These are phyloP conservation scores for Trichoderma brevicompactum DNA, from an alignment of 2,329 filamentous ascomycete genomes.

Conservation along the genomic window DNA sequence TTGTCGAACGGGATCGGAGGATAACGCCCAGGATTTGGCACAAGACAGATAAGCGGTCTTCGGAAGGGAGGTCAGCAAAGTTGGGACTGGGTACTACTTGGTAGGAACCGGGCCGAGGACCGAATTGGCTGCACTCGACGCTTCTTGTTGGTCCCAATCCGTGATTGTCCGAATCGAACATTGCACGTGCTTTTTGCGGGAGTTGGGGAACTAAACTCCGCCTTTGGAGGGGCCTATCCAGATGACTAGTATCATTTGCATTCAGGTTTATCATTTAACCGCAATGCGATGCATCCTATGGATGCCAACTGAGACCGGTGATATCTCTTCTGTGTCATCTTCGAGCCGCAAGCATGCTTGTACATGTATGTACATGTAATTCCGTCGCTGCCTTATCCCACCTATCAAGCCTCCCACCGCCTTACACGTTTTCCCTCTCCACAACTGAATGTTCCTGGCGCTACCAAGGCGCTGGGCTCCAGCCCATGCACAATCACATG, in stretches of 20 bases:
- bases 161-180: constrained; percentile 14
- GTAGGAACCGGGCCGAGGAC: constrained; percentile 25
- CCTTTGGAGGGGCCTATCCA: no score
- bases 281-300: not conserved
- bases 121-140: not conserved
- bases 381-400: not conserved
- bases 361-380: no score
- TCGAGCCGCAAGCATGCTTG: no score
- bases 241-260: no score
- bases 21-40: not conserved
- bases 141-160: not conserved
- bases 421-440: constrained; percentile 4
- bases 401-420: not conserved
- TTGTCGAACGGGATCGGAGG: constrained; percentile 22
- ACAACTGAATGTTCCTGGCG: not conserved
- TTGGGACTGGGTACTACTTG: constrained; percentile 1
- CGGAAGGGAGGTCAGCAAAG: constrained; percentile 23
- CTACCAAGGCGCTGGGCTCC: not conserved
- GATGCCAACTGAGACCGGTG: not conserved
- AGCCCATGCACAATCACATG: constrained; percentile 10
- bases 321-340: not conserved
- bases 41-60: constrained; percentile 3
- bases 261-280: no score
- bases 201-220: no score
- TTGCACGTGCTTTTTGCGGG: constrained; percentile 12